Evolutionary conservation across 176 grass and related monocot species (phyloP), one percentile per base, ranked within the genome.

Genomic region (Oryza meyeriana): DNA sequence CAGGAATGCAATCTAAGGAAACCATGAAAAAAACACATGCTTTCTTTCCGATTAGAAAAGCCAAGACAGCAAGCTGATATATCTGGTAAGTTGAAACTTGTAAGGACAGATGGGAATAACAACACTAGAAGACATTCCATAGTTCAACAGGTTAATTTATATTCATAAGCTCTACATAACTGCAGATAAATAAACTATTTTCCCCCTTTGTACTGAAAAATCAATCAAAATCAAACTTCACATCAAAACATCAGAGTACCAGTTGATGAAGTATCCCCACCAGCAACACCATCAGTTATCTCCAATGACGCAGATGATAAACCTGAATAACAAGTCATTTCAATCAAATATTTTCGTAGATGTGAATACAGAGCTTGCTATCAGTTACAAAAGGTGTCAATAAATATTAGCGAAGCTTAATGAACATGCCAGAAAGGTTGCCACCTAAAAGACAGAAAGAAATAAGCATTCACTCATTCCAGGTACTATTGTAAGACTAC

Each of bases 281-380:
- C 84, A 80, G 88, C 27, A 71, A 58, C 32, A 11, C 59, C n/a
- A 83, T 89, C 82, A 82, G 82, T 90, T 58, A 95, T 92, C 76
- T 98, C 96, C 75, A 98, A 82, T 39, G 96, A 95, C 14, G 91
- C 93, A 42, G 93, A 95, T 25, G 93, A 98, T 57, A 98, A 87
- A 84, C 92, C 92, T 98, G 81, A n/a, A 82, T 30, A 87, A 79
- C 18, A 86, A 79, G 0, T 81, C 18, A 40, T 66, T 79, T 64
- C 78, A 81, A 76, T 87, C 30, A 86, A 61, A 81, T 66, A 55
- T 16, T 71, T 29, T 72, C 39, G 67, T 71, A 68, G n/a, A 90
- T n/a, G 24, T 12, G 79, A 83, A 66, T 40, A 71, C 36, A 0
- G 74, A 85, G n/a, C 9, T 75, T 10, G 28, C 20, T 45, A 61